Evolutionary conservation across 306 rosid species (phyloP), one percentile per base, ranked within the genome.

Genomic region (Fagus crenata): DNA sequence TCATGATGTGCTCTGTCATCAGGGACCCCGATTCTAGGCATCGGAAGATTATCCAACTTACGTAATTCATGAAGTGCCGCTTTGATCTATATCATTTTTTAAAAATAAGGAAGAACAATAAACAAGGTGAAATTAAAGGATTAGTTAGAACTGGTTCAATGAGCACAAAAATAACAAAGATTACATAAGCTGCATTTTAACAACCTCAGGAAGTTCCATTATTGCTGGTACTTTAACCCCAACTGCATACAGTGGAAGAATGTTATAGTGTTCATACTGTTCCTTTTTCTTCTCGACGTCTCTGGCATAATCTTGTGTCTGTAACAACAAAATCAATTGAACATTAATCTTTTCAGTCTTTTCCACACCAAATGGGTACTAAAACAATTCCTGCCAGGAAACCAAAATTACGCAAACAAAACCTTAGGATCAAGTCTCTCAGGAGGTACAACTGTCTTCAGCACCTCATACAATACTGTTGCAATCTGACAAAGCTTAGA

Each of bases 181-280:
- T 51, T 40, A 53, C 54, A 71, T 74, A 65, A 39, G 42, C 37
- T 73, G 43, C 33, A 13, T 65, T 68, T 82, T 53, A 46, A 73
- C 53, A 81, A 95, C 99, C 99, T 89, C 97, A 0, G 96, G 90
- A 83, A 92, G 90, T 71, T 92, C 92, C 99, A 95, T 95, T 69
- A 92, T 89, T 76, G 83, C 82, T 14, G 97, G 97, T 85, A n/a
- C n/a, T n/a, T 84, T 92, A 87, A 88, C 93, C 81, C 93, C 97
- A 70, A 88, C 87, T 69, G 89, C 91, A 86, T 90, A 86, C 72
- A 92, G 77, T 49, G 98, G 98, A 81, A 95, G 96, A 84, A 95
- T 92, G 87, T 95, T 95, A 81, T 89, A 90, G 87, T 87, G 89
- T 60, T 83, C 89, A 73, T 84, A 85, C 79, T 85, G 96, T 53